A percentile compares a stretch with the other conserved stretches of the same genome.
Evolutionary conservation across 2,329 filamentous ascomycete genomes (phyloP).

Genomic region (Ceratocystis eucalypticola): DNA sequence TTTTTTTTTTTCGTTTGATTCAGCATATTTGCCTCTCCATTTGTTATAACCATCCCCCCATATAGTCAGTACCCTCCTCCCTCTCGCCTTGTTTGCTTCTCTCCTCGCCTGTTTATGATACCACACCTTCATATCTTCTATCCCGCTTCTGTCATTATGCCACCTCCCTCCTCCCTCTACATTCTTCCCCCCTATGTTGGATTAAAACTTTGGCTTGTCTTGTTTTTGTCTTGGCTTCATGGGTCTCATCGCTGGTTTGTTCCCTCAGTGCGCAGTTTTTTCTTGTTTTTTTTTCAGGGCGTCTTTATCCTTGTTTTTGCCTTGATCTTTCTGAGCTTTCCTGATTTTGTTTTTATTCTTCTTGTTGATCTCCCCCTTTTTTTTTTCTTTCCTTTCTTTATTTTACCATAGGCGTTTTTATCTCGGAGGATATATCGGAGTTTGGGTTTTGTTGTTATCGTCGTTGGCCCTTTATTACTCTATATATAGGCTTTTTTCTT

Average conservation of each 20-base stretch:
- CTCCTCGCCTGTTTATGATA: neutral
- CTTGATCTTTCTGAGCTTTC: too few relatives aligned
- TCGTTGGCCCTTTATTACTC: too few relatives aligned
- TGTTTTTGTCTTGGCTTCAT: neutral
- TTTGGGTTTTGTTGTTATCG: too few relatives aligned
- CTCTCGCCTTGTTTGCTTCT: constrained; percentile 3
- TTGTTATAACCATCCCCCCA: neutral
- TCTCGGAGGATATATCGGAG: too few relatives aligned
- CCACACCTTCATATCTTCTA: neutral
- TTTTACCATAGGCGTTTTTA: too few relatives aligned
- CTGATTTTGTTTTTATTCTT: too few relatives aligned
- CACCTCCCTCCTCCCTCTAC: neutral
- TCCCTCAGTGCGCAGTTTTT: neutral
- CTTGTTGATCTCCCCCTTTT: too few relatives aligned
- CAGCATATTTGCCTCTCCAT: neutral
- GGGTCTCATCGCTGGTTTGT: neutral
- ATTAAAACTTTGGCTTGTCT: neutral
- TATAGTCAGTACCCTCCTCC: neutral
- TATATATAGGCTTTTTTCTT: too few relatives aligned
- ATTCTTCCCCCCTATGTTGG: neutral
- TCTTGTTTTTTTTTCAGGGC: neutral
- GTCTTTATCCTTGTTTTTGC: neutral
- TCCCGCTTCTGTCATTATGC: neutral
- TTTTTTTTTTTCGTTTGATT: constrained; percentile 3
- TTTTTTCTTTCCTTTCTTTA: too few relatives aligned